A percentile compares a stretch with the other conserved stretches of the same genome.
phyloP scores from a whole-genome alignment of 2,329 filamentous ascomycete species.

The Aspergillus luchuensis region DNA sequence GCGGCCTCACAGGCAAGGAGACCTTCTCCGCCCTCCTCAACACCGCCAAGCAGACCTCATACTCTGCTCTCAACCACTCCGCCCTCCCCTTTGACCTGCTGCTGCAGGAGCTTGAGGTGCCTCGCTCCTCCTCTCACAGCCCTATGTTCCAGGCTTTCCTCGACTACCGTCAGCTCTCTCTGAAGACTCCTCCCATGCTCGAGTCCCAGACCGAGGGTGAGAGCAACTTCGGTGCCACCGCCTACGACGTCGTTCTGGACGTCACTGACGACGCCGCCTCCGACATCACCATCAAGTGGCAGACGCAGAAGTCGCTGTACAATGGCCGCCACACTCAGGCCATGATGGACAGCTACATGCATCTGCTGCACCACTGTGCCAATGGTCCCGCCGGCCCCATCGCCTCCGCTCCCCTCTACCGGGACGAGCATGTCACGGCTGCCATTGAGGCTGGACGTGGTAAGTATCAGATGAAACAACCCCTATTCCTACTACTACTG shows the following conservation, averaged over 20 bases:
- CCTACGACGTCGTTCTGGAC: conserved; percentile 42
- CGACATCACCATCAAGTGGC: neutral
- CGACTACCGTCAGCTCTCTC: conserved; percentile 43
- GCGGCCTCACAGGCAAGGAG: too few relatives aligned
- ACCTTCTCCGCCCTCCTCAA: neutral
- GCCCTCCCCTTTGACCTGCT: conserved; percentile 53
- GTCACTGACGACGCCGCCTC: conserved; percentile 34
- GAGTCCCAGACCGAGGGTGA: conserved; percentile 28
- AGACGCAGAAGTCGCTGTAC: too few relatives aligned
- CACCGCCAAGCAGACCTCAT: conserved; percentile 25
- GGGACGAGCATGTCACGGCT: neutral
- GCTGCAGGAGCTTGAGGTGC: conserved; percentile 46
- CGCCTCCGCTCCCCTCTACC: neutral
- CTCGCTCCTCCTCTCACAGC: conserved; percentile 41
- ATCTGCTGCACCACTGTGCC: too few relatives aligned
- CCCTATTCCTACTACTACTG: too few relatives aligned
- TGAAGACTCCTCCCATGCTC: conserved; percentile 22
- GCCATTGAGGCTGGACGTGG: neutral
- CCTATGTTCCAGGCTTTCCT: conserved; percentile 56
- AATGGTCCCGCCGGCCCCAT: too few relatives aligned
- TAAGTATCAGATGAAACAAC: neutral
- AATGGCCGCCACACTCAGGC: too few relatives aligned
- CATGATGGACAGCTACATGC: too few relatives aligned
- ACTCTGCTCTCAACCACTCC: conserved; percentile 47
- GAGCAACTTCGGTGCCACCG: conserved; percentile 24